A percentile compares a stretch with the other conserved stretches of the same genome.
Conservation (phyloP, 2,329 filamentous ascomycete genomes). For the Corinectria fuckeliana region DNA sequence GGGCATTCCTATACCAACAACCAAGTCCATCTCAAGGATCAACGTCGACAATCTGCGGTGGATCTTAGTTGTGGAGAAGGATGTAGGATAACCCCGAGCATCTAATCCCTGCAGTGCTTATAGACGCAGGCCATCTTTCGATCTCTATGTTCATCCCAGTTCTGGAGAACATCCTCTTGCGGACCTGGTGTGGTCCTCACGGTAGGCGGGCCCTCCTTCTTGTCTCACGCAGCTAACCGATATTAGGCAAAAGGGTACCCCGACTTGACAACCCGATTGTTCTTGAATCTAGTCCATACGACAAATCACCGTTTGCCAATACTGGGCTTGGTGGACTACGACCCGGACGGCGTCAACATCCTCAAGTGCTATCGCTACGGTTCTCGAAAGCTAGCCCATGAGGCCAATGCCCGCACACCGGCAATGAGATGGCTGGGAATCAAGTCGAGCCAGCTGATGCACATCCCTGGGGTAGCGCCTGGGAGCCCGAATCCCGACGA, state of each 20-base stretch:
- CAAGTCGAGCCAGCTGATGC: slow-evolving; percentile 50
- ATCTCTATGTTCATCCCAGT: slow-evolving; percentile 64
- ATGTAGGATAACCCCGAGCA: slow-evolving; percentile 54
- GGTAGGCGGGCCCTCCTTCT: slow-evolving; percentile 46
- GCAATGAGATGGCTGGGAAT: slow-evolving; percentile 71
- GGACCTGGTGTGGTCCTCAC: slow-evolving; percentile 73
- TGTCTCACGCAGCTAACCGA: background rate
- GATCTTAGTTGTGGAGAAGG: slow-evolving; percentile 81
- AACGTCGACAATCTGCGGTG: slow-evolving; percentile 60
- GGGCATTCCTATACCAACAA: slow-evolving; percentile 67
- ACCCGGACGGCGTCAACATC: slow-evolving; percentile 79
- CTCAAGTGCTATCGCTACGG: slow-evolving; percentile 76
- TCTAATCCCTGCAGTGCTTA: slow-evolving; percentile 22
- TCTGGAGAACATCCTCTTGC: slow-evolving; percentile 56
- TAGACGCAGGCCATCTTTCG: slow-evolving; percentile 72
- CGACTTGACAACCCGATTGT: slow-evolving; percentile 72
- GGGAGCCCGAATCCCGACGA: background rate
- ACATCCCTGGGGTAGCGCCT: background rate
- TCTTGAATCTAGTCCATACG: slow-evolving; percentile 62
- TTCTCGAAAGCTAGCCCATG: slow-evolving; percentile 67
- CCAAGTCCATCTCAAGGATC: slow-evolving; percentile 56
- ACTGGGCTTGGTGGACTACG: slow-evolving; percentile 73
- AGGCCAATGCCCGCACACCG: slow-evolving; percentile 57
- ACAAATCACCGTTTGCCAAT: slow-evolving; percentile 60
- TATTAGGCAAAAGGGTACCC: slow-evolving; percentile 81